phyloP scores from a whole-genome alignment of 495 filamentous ascomycete genomes.

The Penicillium goetzii region DNA sequence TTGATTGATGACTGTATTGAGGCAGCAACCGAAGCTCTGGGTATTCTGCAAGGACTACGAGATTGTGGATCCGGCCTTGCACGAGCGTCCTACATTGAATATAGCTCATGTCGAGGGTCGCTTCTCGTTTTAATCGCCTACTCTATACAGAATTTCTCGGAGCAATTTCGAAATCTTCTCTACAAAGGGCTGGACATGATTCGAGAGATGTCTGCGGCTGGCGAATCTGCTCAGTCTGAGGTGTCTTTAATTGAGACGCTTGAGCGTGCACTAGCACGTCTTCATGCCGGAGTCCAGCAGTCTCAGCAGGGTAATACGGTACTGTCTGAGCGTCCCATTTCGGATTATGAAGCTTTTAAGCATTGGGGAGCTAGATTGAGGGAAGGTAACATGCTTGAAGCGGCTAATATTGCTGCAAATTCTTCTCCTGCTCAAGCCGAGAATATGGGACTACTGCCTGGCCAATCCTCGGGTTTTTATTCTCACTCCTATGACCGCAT shows the following conservation, averaged over 20 bases:
- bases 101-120: slow-evolving; percentile 42
- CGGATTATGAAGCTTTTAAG: slow-evolving; percentile 4
- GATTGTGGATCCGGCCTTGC: slow-evolving; percentile 30
- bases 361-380: slow-evolving; percentile 4
- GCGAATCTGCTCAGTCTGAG: slow-evolving; percentile 40
- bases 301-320: neutral
- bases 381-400: neutral
- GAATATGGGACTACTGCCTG: neutral
- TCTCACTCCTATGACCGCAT: neutral
- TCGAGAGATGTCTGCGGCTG: slow-evolving; percentile 39
- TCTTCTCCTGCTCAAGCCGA: neutral
- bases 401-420: neutral
- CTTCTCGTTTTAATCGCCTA: slow-evolving; percentile 41
- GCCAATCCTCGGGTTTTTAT: neutral
- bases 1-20: slow-evolving; percentile 6
- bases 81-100: slow-evolving; percentile 43
- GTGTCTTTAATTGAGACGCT: slow-evolving; percentile 39
- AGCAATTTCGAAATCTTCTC: slow-evolving; percentile 24
- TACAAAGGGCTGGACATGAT: slow-evolving; percentile 38
- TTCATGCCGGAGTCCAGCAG: slow-evolving; percentile 1
- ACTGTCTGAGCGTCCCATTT: neutral
- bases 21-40: neutral
- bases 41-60: neutral
- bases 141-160: slow-evolving; percentile 12
- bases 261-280: slow-evolving; percentile 31